phyloP scores from a whole-genome alignment of 2,329 filamentous ascomycete species.

The Tolypocladium pustulatum region DNA sequence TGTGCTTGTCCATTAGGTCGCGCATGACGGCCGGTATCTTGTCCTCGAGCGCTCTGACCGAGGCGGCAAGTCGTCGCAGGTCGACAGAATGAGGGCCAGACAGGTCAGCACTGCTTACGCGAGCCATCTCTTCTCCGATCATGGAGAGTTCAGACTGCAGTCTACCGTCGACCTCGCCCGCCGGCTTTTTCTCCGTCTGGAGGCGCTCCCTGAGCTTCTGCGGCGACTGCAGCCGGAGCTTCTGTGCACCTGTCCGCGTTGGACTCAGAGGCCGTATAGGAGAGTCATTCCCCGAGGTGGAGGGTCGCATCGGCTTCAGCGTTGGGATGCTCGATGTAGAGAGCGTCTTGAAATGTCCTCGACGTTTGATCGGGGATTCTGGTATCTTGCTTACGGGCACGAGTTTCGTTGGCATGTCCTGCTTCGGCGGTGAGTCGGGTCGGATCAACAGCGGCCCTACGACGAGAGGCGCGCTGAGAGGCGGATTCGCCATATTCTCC shows the following conservation, averaged over 20 bases:
- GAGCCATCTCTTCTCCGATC: slow-evolving; percentile 71
- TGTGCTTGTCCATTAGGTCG: slow-evolving; percentile 50
- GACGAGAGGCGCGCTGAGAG: slow-evolving; percentile 5
- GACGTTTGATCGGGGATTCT: slow-evolving; percentile 15
- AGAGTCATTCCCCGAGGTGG: slow-evolving; percentile 14
- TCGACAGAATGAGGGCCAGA: slow-evolving; percentile 24
- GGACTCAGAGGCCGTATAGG: slow-evolving; percentile 14
- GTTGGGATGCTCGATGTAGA: slow-evolving; percentile 46
- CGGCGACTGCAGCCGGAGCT: slow-evolving; percentile 58
- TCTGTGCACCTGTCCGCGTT: slow-evolving; percentile 27
- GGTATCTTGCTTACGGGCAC: slow-evolving; percentile 7
- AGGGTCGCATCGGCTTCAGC: slow-evolving; percentile 28
- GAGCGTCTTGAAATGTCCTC: slow-evolving; percentile 36
- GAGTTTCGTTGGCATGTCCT: slow-evolving; percentile 6
- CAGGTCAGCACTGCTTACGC: slow-evolving; percentile 30
- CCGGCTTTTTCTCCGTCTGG: slow-evolving; percentile 66
- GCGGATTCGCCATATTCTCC: slow-evolving; percentile 21
- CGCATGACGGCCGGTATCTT: slow-evolving; percentile 49
- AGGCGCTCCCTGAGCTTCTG: slow-evolving; percentile 77
- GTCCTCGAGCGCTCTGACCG: slow-evolving; percentile 57
- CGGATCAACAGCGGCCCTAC: slow-evolving; percentile 3
- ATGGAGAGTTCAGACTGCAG: slow-evolving; percentile 68
- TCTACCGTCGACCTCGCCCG: slow-evolving; percentile 57
- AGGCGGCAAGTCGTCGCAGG: slow-evolving; percentile 39
- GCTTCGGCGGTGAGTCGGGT: slow-evolving; percentile 6